These are phyloP conservation scores for Yarrowia deformans DNA, from an alignment of 805 yeast genomes.

Conservation along the genomic window DNA sequence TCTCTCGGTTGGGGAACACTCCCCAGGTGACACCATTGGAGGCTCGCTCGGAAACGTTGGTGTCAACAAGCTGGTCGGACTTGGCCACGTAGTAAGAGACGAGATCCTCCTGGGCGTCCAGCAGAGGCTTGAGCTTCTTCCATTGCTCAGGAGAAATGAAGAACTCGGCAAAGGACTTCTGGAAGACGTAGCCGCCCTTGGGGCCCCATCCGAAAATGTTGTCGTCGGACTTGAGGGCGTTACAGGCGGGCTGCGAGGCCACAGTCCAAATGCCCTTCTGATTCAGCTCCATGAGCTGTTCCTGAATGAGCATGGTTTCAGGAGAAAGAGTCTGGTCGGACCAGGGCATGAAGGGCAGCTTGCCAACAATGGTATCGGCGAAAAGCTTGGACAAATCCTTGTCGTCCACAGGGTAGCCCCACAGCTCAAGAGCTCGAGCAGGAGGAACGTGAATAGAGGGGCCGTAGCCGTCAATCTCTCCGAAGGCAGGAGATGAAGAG, in stretches of 20 bases:
- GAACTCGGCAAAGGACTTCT: constrained; percentile 91
- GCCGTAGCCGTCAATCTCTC: constrained; percentile 98
- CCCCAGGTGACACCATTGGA: constrained; percentile 98
- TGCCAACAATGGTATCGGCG: constrained; percentile 73
- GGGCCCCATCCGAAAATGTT: constrained; percentile 98
- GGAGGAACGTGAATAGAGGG: constrained; percentile 82
- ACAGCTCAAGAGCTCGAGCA: constrained; percentile 68
- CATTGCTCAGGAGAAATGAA: constrained; percentile 78
- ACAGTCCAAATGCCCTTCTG: constrained; percentile 79
- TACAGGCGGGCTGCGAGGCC: constrained; percentile 95
- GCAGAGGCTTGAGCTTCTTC: constrained; percentile 61
- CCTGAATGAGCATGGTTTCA: constrained; percentile 93
- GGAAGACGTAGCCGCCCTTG: constrained; percentile 82
- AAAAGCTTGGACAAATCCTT: constrained; percentile 72
- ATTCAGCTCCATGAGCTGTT: constrained; percentile 82
- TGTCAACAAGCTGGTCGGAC: constrained; percentile 57
- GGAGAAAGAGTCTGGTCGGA: constrained; percentile 83
- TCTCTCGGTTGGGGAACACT: constrained; percentile 88
- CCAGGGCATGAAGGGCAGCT: constrained; percentile 87
- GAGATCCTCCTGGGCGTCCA: constrained; percentile 56
- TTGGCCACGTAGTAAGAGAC: constrained; percentile 82
- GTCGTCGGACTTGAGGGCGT: constrained; percentile 79
- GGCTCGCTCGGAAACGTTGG: constrained; percentile 62
- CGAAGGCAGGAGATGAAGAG: constrained; percentile 94
- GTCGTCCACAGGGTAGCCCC: constrained; percentile 77